Conservation (phyloP, 2,329 filamentous ascomycete genomes). For the Eurotiales sp. region DNA sequence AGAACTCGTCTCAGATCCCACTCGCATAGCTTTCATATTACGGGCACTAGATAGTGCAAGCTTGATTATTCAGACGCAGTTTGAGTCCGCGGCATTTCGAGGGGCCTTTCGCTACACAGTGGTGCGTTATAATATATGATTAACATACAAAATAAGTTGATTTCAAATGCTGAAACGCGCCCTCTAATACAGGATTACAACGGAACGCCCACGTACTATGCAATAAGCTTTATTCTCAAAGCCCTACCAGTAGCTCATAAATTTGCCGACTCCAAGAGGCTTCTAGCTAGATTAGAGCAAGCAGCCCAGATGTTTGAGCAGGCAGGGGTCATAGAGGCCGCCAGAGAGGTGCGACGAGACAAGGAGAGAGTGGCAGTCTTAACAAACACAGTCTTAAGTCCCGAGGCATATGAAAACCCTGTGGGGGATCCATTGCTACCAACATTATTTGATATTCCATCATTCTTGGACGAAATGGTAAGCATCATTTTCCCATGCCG, state of each 20-base stretch:
- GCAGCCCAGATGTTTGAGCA: slow-evolving; percentile 5
- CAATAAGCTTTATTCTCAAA: slow-evolving; percentile 5
- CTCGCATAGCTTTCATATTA: background rate
- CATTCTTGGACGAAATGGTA: slow-evolving; percentile 3
- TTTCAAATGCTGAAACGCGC: background rate
- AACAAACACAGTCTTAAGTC: background rate
- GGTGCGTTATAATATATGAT: background rate
- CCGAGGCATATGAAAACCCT: background rate
- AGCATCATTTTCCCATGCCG: background rate
- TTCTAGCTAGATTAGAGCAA: background rate
- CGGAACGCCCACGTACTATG: slow-evolving; percentile 1
- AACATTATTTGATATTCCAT: background rate
- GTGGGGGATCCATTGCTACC: background rate
- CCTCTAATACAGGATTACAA: background rate
- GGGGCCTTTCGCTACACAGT: background rate
- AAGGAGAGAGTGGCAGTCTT: background rate
- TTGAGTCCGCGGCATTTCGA: background rate
- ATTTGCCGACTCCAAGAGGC: slow-evolving; percentile 1
- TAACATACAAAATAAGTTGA: background rate
- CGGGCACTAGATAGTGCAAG: slow-evolving; percentile 1
- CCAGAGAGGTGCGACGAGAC: background rate
- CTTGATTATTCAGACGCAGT: slow-evolving; percentile 4
- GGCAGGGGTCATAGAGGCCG: slow-evolving; percentile 1
- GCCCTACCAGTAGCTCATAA: background rate
- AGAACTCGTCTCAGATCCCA: slow-evolving; percentile 1